These are phyloP conservation scores for Cymbopogon flexuosus DNA, from an alignment of 202 grass and related monocot genomes.

Conservation along the genomic window DNA sequence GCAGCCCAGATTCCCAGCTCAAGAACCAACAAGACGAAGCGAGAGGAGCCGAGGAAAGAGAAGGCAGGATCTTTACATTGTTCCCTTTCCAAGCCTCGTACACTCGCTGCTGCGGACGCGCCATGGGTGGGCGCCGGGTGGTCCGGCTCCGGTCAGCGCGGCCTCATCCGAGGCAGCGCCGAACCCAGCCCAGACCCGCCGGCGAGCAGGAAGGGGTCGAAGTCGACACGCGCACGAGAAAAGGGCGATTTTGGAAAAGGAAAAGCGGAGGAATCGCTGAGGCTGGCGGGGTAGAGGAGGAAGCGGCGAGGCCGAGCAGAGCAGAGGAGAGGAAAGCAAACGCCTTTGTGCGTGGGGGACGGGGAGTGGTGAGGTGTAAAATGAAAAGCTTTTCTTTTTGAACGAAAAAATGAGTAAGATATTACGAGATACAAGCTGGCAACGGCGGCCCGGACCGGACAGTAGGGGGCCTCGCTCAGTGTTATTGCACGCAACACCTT, in stretches of 20 bases:
- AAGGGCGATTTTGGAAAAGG: constrained; percentile 25
- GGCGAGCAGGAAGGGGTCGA: constrained; percentile 4
- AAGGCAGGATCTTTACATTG: constrained; percentile 59
- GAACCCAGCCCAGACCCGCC: neutral
- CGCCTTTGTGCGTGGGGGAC: constrained; percentile 24
- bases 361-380: constrained; percentile 49
- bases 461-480: too few species aligned
- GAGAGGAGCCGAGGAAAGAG: neutral
- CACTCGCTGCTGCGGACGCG: constrained; percentile 45
- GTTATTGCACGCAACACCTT: constrained; percentile 9
- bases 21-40: neutral
- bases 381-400: constrained; percentile 21
- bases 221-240: constrained; percentile 32
- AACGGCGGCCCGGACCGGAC: neutral
- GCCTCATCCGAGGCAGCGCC: constrained; percentile 26
- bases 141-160: constrained; percentile 29
- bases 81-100: constrained; percentile 82
- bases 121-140: constrained; percentile 42
- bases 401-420: constrained; percentile 15
- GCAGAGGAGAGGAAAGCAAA: constrained; percentile 28
- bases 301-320: constrained; percentile 22
- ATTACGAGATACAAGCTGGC: constrained; percentile 34
- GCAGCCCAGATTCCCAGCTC: neutral
- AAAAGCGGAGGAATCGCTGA: constrained; percentile 25
- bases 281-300: neutral